phyloP scores from a whole-genome alignment of 2,329 filamentous ascomycete species.

The Shiraia sp. region DNA sequence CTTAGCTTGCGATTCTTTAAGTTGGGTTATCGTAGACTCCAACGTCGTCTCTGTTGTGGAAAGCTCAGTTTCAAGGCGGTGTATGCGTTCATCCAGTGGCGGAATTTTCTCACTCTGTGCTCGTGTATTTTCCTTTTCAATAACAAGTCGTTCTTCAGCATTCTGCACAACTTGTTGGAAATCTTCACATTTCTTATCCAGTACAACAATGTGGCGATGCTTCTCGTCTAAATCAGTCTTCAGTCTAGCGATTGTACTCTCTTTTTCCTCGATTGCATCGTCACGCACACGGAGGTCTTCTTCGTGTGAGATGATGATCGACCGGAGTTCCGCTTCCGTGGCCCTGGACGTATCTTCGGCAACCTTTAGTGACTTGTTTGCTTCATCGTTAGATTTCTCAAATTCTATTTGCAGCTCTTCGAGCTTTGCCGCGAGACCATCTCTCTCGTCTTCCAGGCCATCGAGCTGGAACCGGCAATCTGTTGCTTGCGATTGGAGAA shows the following conservation, averaged over 20 bases:
- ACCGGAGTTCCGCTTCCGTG: constrained; percentile 45
- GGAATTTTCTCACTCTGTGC: constrained; percentile 26
- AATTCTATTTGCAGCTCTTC: constrained; percentile 43
- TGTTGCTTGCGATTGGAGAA: constrained; percentile 29
- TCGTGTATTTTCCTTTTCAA: constrained; percentile 15
- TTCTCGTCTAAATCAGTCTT: constrained; percentile 1
- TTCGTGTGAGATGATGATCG: constrained; percentile 21
- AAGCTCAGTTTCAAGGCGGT: constrained; percentile 23
- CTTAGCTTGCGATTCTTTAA: constrained; percentile 20
- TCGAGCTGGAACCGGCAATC: constrained; percentile 37
- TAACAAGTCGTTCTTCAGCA: constrained; percentile 27
- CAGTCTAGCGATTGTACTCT: constrained; percentile 7
- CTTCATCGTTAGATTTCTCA: constrained; percentile 39
- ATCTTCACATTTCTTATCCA: constrained; percentile 33
- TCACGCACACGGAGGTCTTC: constrained; percentile 14
- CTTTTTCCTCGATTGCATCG: constrained; percentile 11
- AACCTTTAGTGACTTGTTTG: constrained; percentile 29
- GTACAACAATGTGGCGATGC: constrained; percentile 8
- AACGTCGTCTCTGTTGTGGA: constrained; percentile 22
- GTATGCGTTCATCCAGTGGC: constrained; percentile 20
- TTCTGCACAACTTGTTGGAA: constrained; percentile 31
- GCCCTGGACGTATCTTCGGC: constrained; percentile 25
- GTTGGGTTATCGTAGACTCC: constrained; percentile 10
- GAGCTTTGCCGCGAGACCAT: constrained; percentile 36
- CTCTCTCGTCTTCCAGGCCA: constrained; percentile 43